Base-by-base conservation (phyloP, 2,329 filamentous ascomycete genomes). In the Drechslera avenae region DNA sequence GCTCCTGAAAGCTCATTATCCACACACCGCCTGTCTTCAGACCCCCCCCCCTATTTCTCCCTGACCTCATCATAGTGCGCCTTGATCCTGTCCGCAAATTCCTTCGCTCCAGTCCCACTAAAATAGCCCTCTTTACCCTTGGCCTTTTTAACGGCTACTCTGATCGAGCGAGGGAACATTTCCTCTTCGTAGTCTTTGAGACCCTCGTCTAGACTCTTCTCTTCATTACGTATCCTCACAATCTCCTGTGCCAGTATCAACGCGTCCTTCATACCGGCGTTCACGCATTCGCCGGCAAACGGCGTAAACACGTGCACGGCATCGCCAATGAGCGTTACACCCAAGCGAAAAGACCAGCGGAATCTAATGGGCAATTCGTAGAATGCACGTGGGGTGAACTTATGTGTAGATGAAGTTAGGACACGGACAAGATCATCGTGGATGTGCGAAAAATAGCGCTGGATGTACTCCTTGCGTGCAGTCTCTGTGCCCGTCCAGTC, bases 261-360 rank as follows among this genome's bases (percentile, higher is more conserved):
- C 6, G 82, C 78, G 63, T 86, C 83, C 39, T 78, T 74, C 64
- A 87, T 76, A 1, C 77, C 82, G 16, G 79, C 71, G 60, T 86
- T 86, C 19, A 85, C 83, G 2, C 83, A 83, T 50, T 84, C 83
- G 4, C 84, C 84, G 1, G 79, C 80, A 54, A 80, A 83, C 0
- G 81, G 81, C 1, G 79, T 78, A 81, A 84, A 84, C 17, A 85
- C 60, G 65, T 86, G 83, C 6, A 83, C 83, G 1, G 83, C 81
- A 57, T 86, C 83, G 4, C 84, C 84, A 19, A 86, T 73, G 12
- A 85, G 62, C 0, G 84, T 85, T 4, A 81, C 62, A 0, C 82
- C 81, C 5, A 70, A 63, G 14, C 69, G 71, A 39, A 79, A 74
- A 33, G 73, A 52, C 82, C 83, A 86, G 2, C 75, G 69, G 3